phyloP scores from a whole-genome alignment of 1,284 basidiomycete species.

The Cerioporus squamosus region DNA sequence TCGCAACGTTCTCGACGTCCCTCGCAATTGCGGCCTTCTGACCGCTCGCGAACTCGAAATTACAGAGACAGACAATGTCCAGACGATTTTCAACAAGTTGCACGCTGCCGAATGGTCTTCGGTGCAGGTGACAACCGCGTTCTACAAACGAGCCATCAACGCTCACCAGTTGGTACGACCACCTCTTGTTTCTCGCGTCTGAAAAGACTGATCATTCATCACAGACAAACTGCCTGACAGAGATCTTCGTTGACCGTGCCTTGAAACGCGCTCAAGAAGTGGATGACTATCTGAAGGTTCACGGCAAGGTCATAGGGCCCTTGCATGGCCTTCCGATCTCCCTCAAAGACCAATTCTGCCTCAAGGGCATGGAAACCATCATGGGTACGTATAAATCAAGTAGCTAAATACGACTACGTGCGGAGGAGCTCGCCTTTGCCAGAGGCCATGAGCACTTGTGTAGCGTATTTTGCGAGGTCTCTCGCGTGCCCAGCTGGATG shows the following conservation, averaged over 20 bases:
- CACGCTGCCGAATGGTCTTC: constrained; percentile 58
- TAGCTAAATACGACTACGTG: no score
- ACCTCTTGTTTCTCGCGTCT: neutral
- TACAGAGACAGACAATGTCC: constrained; percentile 58
- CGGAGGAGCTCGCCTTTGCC: no score
- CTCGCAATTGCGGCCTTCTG: constrained; percentile 63
- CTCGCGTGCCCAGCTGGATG: no score
- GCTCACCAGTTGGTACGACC: constrained; percentile 79
- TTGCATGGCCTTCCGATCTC: constrained; percentile 67
- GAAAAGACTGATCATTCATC: constrained; percentile 36
- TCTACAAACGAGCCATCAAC: constrained; percentile 78
- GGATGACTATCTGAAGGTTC: constrained; percentile 49
- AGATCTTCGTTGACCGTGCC: constrained; percentile 58
- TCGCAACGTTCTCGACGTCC: constrained; percentile 60
- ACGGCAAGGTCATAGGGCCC: constrained; percentile 55
- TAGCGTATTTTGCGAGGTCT: no score
- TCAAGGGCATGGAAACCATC: constrained; percentile 57
- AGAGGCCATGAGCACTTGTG: no score
- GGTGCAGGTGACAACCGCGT: constrained; percentile 73
- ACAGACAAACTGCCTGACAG: constrained; percentile 58
- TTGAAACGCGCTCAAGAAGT: constrained; percentile 54
- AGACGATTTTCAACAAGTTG: constrained; percentile 51
- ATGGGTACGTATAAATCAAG: constrained; percentile 40
- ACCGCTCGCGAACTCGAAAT: constrained; percentile 66
- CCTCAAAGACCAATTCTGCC: constrained; percentile 62